Base-by-base conservation (phyloP, 1,139 yeast species). In the Suhomyces kunorum region DNA sequence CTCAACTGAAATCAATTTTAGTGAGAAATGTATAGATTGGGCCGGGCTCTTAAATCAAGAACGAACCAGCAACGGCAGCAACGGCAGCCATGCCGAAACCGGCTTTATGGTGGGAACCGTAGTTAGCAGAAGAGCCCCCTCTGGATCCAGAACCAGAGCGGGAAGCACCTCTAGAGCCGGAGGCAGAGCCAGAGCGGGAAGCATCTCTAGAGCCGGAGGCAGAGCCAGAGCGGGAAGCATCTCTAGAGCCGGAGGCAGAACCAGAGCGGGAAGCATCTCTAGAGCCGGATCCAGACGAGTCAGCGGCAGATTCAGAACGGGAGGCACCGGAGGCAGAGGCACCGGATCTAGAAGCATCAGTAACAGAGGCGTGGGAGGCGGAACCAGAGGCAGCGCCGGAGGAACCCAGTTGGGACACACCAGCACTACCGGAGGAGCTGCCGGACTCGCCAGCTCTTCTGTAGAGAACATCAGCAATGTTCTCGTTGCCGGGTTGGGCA, bases 321-420 rank as follows among this genome's bases (percentile, higher is more conserved):
- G 80, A 68, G 34, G 80, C 75, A 36, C 76, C 73, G 29, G 33
- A 18, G 14, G 49, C 47, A 33, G 77, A 38, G 27, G 79, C 50
- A 37, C 87, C 89, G 44, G 82, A 18, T 2, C 25, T 34, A 36
- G 36, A 26, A 32, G 46, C 39, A 20, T 28, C 45, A 53, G 82
- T 82, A 25, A 62, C 75, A 46, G 85, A 16, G 11, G n/a, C 83
- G 42, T 83, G 63, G 64, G 38, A 76, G n/a, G n/a, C n/a, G n/a
- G n/a, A n/a, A n/a, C 29, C 45, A 53, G 82, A 83, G 26, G 62
- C 75, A 46, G 85, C 25, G 11, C 18, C 83, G 42, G 83, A 64
- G 64, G 38, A 76, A 74, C 29, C 48, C 48, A n/a, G n/a, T n/a
- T n/a, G n/a, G n/a, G n/a, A n/a, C n/a, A n/a, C n/a, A n/a, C n/a